Conservation (phyloP, 352 stramenopile species). For the Globisporangium nunn region DNA sequence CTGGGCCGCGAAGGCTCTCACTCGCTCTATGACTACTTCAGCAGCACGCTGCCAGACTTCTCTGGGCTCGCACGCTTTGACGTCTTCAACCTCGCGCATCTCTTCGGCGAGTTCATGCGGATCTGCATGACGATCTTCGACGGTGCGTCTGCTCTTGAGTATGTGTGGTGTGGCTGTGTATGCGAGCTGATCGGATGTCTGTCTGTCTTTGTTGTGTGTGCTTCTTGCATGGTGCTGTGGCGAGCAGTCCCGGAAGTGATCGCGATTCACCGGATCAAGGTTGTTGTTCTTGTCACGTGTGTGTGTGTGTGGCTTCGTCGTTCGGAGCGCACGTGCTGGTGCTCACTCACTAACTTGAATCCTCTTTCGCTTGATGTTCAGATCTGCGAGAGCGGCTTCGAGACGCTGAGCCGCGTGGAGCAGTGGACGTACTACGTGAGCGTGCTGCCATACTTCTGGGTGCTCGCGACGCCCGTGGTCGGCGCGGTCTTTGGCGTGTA, state of each 20-base stretch:
- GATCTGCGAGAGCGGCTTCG: slow-evolving; percentile 65
- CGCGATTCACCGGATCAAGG: slow-evolving; percentile 73
- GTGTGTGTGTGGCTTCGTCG: no score
- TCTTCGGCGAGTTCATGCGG: slow-evolving; percentile 67
- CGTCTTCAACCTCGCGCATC: slow-evolving; percentile 45
- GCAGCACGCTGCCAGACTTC: slow-evolving; percentile 63
- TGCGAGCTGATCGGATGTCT: not conserved
- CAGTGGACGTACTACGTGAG: slow-evolving; percentile 79
- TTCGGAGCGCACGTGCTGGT: no score
- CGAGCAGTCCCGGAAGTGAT: slow-evolving; percentile 70
- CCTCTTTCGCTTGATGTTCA: slow-evolving; percentile 3
- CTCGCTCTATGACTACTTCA: slow-evolving; percentile 77
- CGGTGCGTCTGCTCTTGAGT: slow-evolving; percentile 24
- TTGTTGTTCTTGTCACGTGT: slow-evolving; percentile 1
- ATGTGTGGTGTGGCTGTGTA: not conserved
- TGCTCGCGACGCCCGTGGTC: slow-evolving; percentile 71
- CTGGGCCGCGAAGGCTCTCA: slow-evolving; percentile 59
- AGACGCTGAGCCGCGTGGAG: slow-evolving; percentile 59
- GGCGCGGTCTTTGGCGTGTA: slow-evolving; percentile 81
- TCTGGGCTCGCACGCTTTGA: slow-evolving; percentile 58
- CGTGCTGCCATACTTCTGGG: slow-evolving; percentile 85
- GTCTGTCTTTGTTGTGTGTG: not conserved
- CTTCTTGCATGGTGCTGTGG: not conserved
- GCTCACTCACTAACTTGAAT: not conserved
- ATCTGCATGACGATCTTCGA: slow-evolving; percentile 83